Conservation (phyloP, 352 stramenopile genomes). For the Globisporangium radiosum region DNA sequence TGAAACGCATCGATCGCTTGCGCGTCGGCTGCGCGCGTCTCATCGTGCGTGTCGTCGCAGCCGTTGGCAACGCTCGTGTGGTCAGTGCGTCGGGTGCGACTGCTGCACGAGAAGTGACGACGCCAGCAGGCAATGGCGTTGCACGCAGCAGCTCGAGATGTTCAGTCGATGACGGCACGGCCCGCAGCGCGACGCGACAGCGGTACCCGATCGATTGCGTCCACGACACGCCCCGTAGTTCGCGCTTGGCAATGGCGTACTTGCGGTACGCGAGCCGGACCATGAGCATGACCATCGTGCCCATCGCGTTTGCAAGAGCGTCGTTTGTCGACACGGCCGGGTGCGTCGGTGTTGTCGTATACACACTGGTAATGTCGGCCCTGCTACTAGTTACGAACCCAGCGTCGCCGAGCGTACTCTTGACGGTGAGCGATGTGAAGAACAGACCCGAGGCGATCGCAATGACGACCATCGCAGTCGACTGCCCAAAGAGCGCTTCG, state of each 20-base stretch:
- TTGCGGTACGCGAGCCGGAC: slow-evolving; percentile 3
- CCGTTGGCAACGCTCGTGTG: background rate
- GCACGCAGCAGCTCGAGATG: background rate
- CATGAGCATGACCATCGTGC: slow-evolving; percentile 2
- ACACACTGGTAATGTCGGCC: no score
- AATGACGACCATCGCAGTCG: background rate
- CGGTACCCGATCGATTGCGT: slow-evolving; percentile 5
- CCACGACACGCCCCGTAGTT: background rate
- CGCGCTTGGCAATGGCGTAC: slow-evolving; percentile 3
- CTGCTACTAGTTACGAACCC: no score
- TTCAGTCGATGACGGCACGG: background rate
- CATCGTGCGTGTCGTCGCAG: background rate
- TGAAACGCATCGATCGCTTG: slow-evolving; percentile 2
- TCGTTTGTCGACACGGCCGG: background rate
- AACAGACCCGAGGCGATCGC: background rate
- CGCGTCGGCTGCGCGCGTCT: background rate
- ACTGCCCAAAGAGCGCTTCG: slow-evolving; percentile 1
- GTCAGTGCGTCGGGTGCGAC: no score
- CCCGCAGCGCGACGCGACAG: background rate
- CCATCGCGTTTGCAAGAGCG: slow-evolving; percentile 1
- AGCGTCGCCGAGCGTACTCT: background rate
- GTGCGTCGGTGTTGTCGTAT: background rate
- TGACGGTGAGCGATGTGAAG: background rate
- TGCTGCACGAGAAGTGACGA: background rate
- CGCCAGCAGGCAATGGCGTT: background rate